phyloP scores from a whole-genome alignment of 108 stramenopile species.

The Cyclostephanos invisitatus region DNA sequence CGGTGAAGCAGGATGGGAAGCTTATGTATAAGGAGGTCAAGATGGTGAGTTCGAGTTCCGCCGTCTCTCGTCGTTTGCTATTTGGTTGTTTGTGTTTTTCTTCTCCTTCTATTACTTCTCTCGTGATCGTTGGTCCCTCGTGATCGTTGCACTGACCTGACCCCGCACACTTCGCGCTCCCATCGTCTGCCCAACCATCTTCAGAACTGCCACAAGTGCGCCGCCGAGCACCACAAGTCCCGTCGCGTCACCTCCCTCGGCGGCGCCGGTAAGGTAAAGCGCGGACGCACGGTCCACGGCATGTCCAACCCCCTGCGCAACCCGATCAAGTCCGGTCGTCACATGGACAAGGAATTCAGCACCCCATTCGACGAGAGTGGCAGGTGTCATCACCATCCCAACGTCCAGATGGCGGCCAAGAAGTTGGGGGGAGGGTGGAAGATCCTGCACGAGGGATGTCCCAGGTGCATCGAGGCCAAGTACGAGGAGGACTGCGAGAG shows the following conservation, averaged over 20 bases:
- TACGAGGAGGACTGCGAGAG: constrained; percentile 32
- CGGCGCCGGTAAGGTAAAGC: constrained; percentile 35
- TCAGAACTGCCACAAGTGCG: constrained; percentile 47
- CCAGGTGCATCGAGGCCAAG: constrained; percentile 48
- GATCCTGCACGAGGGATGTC: constrained; percentile 35
- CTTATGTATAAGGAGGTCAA: constrained; percentile 47
- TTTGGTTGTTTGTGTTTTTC: not conserved
- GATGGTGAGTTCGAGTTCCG: constrained; percentile 22
- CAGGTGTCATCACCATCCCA: constrained; percentile 44
- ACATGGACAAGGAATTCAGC: constrained; percentile 47
- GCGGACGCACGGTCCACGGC: constrained; percentile 40
- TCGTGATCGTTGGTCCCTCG: not conserved
- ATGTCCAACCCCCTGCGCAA: constrained; percentile 28
- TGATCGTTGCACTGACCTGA: too few species aligned
- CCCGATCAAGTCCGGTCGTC: constrained; percentile 18
- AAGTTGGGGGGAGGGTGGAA: constrained; percentile 46
- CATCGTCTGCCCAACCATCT: not conserved
- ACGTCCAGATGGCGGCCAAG: constrained; percentile 50
- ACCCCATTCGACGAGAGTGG: constrained; percentile 49
- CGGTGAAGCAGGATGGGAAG: constrained; percentile 43
- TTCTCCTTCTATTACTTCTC: not conserved
- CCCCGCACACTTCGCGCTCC: not conserved
- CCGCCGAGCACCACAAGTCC: constrained; percentile 37
- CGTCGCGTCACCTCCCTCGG: constrained; percentile 52
- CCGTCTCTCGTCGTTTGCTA: not conserved